Base-by-base conservation (phyloP, 2,329 filamentous ascomycete species). In the Ploettnerulaceae sp. region DNA sequence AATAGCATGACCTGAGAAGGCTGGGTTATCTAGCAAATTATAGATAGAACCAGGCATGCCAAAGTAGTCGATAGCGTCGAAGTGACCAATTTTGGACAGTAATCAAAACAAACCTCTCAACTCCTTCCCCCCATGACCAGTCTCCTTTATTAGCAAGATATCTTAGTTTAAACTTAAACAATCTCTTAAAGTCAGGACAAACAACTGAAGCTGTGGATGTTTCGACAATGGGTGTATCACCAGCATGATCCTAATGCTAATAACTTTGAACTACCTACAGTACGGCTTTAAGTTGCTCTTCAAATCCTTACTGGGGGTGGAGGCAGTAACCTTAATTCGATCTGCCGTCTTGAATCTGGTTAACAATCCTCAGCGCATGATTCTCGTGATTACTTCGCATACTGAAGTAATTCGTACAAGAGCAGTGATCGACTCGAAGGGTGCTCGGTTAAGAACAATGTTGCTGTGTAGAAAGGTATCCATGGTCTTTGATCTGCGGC, bases 31-130 rank as follows among this genome's bases (percentile, higher is more conserved):
- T 0, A 72, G 56, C 1, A 80, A n/a, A n/a, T n/a, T n/a, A n/a
- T n/a, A n/a, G 64, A 56, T 77, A 79, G 53, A 81, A 76, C 15
- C 64, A 70, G 1, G 75, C 76, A 55, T 80, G 4, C 69, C 69
- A 45, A 78, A 80, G 56, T 70, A 79, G 56, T 80, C 76, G 21
- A 64, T 60, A 1, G 72, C 71, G 26, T 62, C 55, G 55, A 73
- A 74, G 5, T 64, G 56, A 2, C 70, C 71, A 14, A 74, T 67
- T 50, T 65, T 61, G 3, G 54, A 17, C 48, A 37, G 1, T 49
- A 12, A 12, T 12, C 14, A 38, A 56, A 57, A 12, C 15, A 3
- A 15, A 56, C 44, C 22, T 55, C 55, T n/a, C 8, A 64, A 40
- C 8, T 55, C 51, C n/a, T 56, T 60, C 25, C 60, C 61, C 45